Evolutionary conservation across 306 rosid genomes (phyloP).

Genomic region (Dicorynia guianensis): DNA sequence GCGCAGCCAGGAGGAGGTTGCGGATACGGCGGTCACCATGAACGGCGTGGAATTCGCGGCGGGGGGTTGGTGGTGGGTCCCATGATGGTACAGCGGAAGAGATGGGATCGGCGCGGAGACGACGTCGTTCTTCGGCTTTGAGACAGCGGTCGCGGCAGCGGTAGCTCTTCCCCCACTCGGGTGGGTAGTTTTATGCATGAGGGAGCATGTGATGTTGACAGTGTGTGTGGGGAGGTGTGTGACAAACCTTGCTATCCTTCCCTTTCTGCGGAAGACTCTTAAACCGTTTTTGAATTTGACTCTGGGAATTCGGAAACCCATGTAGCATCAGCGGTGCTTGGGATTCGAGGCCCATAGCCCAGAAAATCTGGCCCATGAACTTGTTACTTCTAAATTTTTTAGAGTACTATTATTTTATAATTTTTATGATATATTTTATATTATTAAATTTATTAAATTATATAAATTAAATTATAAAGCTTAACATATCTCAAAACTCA

Average conservation of each 20-base stretch:
- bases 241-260: not conserved
- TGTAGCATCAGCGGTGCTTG: no score
- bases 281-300: not conserved
- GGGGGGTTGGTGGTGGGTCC: not conserved
- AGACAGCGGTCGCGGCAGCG: not conserved
- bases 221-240: not conserved
- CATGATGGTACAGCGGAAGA: not conserved
- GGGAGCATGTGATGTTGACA: conserved; percentile 9
- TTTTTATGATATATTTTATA: no score
- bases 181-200: conserved; percentile 1
- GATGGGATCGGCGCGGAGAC: not conserved
- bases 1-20: not conserved
- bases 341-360: no score
- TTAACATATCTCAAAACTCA: no score
- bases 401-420: no score
- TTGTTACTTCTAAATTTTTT: no score
- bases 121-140: not conserved
- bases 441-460: no score
- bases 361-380: no score
- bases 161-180: not conserved
- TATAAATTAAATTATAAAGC: no score
- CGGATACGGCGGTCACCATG: not conserved
- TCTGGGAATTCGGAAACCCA: no score
- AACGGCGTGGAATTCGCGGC: not conserved
- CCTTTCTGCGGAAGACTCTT: not conserved